phyloP scores from a whole-genome alignment of 2,329 filamentous ascomycete genomes.

The Graphilbum ipis-grandicollis region DNA sequence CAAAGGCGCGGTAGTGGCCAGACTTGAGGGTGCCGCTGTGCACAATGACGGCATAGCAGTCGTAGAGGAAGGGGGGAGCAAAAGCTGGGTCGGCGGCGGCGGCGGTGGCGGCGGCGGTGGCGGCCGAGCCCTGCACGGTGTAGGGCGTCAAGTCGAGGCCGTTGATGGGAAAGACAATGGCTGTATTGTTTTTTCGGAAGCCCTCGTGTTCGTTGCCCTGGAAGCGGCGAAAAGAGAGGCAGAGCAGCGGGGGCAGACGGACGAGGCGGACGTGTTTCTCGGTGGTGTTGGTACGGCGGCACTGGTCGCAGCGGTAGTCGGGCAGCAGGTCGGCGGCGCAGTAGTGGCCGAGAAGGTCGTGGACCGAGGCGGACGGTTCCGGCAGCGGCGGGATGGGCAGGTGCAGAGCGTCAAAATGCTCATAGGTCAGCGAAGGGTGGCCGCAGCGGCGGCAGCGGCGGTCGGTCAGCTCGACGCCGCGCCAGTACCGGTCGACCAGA shows the following conservation, averaged over 20 bases:
- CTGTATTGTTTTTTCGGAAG: conserved; percentile 48
- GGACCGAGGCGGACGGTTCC: conserved; percentile 13
- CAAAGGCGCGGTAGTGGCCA: conserved; percentile 67
- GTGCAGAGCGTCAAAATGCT: conserved; percentile 35
- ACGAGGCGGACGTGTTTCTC: conserved; percentile 59
- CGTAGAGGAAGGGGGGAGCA: conserved; percentile 50
- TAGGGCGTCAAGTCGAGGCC: conserved; percentile 40
- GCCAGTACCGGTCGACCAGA: conserved; percentile 67
- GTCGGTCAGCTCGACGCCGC: conserved; percentile 55
- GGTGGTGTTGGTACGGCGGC: conserved; percentile 49
- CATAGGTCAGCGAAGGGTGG: conserved; percentile 27
- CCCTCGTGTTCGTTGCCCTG: conserved; percentile 16
- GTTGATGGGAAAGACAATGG: conserved; percentile 61
- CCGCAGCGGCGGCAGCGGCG: conserved; percentile 47
- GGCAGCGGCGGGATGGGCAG: conserved; percentile 20
- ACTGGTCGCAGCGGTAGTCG: conserved; percentile 59
- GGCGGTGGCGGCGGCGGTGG: background rate
- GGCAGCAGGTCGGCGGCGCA: conserved; percentile 49
- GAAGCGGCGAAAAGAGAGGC: conserved; percentile 55
- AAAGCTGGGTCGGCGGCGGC: conserved; percentile 9
- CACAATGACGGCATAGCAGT: conserved; percentile 71
- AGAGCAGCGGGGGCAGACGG: conserved; percentile 61
- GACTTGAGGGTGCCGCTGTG: conserved; percentile 54
- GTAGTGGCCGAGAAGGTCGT: conserved; percentile 54
- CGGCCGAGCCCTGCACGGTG: conserved; percentile 6